Percentiles rank a stretch among this genome's conserved stretches.
These are phyloP conservation scores for Crithidia fasciculata DNA, from an alignment of 208 protist genomes.

Conservation along the genomic window DNA sequence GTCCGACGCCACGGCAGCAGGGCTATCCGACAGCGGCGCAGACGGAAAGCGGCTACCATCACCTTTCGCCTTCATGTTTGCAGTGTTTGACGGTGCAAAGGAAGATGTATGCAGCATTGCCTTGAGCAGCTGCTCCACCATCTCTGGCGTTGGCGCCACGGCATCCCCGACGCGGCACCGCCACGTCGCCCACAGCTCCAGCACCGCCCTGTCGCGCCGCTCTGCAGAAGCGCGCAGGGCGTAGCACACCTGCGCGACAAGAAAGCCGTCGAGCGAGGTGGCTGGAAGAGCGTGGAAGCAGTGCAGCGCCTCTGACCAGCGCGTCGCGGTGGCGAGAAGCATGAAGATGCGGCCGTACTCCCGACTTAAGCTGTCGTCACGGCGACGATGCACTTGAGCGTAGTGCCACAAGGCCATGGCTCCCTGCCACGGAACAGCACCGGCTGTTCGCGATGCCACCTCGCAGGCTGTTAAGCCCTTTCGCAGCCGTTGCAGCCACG, in stretches of 20 bases:
- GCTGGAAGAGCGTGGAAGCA: slow-evolving; percentile 43
- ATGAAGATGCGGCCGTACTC: slow-evolving; percentile 63
- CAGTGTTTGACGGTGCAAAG: slow-evolving; percentile 18
- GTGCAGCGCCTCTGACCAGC: slow-evolving; percentile 56
- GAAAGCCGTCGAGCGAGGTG: slow-evolving; percentile 52
- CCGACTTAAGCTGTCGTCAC: background rate
- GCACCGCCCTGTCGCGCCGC: slow-evolving; percentile 30
- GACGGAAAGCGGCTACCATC: background rate
- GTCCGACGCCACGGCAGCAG: background rate
- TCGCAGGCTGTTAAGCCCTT: slow-evolving; percentile 53
- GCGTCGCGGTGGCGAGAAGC: slow-evolving; percentile 50
- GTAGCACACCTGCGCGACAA: slow-evolving; percentile 61
- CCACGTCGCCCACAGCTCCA: slow-evolving; percentile 75
- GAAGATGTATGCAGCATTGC: slow-evolving; percentile 45
- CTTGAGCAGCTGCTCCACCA: slow-evolving; percentile 55
- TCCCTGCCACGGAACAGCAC: slow-evolving; percentile 26
- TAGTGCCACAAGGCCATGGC: slow-evolving; percentile 35
- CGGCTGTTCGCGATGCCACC: slow-evolving; percentile 1
- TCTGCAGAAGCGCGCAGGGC: slow-evolving; percentile 33
- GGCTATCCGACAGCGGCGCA: slow-evolving; percentile 7
- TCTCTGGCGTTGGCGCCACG: slow-evolving; percentile 46
- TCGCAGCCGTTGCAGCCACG: slow-evolving; percentile 40
- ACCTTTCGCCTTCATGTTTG: background rate
- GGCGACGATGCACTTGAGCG: background rate
- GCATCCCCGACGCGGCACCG: slow-evolving; percentile 60